Base-by-base conservation (phyloP, 768 basidiomycete genomes). In the Russula ochroleuca region DNA sequence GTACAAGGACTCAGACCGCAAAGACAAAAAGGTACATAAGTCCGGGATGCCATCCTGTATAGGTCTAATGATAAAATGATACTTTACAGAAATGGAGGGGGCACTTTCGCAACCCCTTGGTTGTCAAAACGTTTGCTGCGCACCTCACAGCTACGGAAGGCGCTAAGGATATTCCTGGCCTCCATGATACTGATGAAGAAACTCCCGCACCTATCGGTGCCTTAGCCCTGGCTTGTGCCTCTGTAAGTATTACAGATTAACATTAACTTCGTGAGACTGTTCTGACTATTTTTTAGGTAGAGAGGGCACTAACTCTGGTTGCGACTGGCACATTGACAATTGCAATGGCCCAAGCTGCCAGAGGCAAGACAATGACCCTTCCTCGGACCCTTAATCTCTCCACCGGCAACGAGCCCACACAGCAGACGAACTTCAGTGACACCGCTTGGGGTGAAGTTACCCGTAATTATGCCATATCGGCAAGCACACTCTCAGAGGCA, bases 61-160 rank as follows among this genome's bases (percentile, higher is more conserved):
- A 28, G 5, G 2, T 15, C 50, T 35, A 9, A 45, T n/a, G 11
- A 2, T 28, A 8, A 19, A 17, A 33, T n/a, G 11, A 2, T 28
- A 8, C 19, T 14, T 8, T 35, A 35, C 25, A 56, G 55, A 56
- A 56, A 28, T 56, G 55, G 55, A 43, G 11, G 55, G 55, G 55
- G 41, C 55, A 19, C 25, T 45, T 56, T 31, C 41, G 25, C 17
- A 9, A 38, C 41, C 25, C 40, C 23, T 45, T 56, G 5, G 10
- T 56, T 5, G 10, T 56, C 17, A 40, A 56, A 19, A 56, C 25
- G 9, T 56, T 56, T n/a, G 17, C 55, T 7, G 2, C 41, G 2
- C 55, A 56, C 6, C 56, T 57, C 43, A 25, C 47, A 13, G 47
- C 47, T 25, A 48, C 23, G 5, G 11, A 48, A 23, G 47, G 23